Base-by-base conservation (phyloP, 2,329 filamentous ascomycete species). In the Arthrobotrys musiformis region DNA sequence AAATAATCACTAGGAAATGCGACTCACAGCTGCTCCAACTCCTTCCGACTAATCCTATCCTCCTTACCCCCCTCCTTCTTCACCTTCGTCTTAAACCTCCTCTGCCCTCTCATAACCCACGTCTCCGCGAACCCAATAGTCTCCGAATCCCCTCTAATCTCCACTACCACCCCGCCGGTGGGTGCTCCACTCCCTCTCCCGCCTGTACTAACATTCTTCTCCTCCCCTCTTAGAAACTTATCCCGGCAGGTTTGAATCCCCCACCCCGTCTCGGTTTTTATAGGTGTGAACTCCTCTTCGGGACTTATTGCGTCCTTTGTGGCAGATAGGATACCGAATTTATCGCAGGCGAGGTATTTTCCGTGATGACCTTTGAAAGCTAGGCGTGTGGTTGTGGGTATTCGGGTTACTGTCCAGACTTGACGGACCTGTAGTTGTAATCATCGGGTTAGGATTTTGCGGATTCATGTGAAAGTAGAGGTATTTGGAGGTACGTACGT, bases 361-460 rank as follows among this genome's bases (percentile, higher is more conserved):
- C 93, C 94, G 84, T 97, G 92, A 81, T 94, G 92, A 0, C 93
- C 93, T 84, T 97, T 97, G 83, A 99, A 92, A 72, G 92, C 91
- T 80, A 93, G 91, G 35, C 88, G 87, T 79, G 96, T 92, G 0
- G 92, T 94, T 2, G 94, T 94, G 0, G 91, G 89, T 11, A 97
- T 90, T 79, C 88, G 89, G 80, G 92, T 97, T 76, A 92, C 93
- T 79, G 98, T 89, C 92, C 94, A 99, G 15, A 99, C 95, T 85
- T 97, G 94, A 46, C 74, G 67, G 30, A 78, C 68, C 74, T 78
- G 48, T 44, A 37, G 11, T 15, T 42, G 6, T 35, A 28, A 5
- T 8, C 13, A 26, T 44, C n/a, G n/a, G 2, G 26, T 75, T 60
- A 64, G 68, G n/a, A n/a, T n/a, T 19, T 56, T 11, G 35, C n/a